Evolutionary conservation across 1,284 basidiomycete genomes (phyloP).

Genomic region (Ceratobasidium papillatum): DNA sequence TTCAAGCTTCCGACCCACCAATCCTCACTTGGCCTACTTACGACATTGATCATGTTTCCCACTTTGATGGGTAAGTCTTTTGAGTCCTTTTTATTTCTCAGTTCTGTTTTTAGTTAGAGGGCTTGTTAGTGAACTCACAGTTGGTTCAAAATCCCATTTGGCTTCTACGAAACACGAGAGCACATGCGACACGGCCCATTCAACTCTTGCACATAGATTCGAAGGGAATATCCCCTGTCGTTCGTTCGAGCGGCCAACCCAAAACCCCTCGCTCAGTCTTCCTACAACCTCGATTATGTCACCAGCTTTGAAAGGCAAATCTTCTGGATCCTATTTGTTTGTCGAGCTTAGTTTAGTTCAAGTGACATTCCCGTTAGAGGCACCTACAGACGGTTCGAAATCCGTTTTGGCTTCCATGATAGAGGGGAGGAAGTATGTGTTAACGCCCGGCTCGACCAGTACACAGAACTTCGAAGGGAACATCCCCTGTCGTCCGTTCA

Average conservation of each 20-base stretch:
- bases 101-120: conserved; percentile 68
- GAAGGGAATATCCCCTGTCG: conserved; percentile 71
- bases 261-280: conserved; percentile 72
- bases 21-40: conserved; percentile 64
- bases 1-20: conserved; percentile 66
- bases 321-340: conserved; percentile 59
- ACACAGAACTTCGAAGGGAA: too few species aligned
- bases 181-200: conserved; percentile 16
- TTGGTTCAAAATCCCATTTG: too few species aligned
- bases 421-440: neutral
- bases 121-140: too few species aligned
- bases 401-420: too few species aligned
- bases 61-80: conserved; percentile 62
- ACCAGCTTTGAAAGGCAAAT: conserved; percentile 65
- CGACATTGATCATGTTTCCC: conserved; percentile 67
- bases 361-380: conserved; percentile 3
- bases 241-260: conserved; percentile 62
- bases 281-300: conserved; percentile 67
- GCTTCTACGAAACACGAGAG: conserved; percentile 68
- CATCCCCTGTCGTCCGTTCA: too few species aligned
- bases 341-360: neutral
- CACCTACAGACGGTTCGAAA: too few species aligned
- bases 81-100: too few species aligned
- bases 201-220: conserved; percentile 49
- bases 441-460: too few species aligned